phyloP scores from a whole-genome alignment of 495 filamentous ascomycete genomes.

The Aspergillus nanangensis region DNA sequence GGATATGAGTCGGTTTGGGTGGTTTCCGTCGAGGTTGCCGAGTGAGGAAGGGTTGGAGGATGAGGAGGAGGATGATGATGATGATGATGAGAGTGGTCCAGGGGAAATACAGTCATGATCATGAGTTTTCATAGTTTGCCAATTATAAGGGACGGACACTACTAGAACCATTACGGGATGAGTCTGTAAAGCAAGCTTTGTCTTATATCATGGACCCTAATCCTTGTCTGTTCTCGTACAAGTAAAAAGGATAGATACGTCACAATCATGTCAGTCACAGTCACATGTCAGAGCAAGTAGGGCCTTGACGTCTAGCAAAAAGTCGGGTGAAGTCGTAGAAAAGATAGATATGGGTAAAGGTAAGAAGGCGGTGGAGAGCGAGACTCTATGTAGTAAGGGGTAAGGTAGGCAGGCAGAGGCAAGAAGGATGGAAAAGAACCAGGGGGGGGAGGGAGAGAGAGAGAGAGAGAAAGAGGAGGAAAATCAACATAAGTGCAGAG shows the following conservation, averaged over 20 bases:
- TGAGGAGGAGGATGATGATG: conserved; percentile 5
- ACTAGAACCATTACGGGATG: too few species aligned
- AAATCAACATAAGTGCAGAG: conserved; percentile 1
- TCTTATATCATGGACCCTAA: background rate
- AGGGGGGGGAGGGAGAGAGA: background rate
- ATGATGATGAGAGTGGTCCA: conserved; percentile 1
- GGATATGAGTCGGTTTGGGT: conserved; percentile 63
- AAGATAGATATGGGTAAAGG: background rate
- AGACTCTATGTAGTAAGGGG: conserved; percentile 13
- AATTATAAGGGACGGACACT: too few species aligned
- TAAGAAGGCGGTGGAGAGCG: conserved; percentile 1
- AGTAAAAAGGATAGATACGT: background rate
- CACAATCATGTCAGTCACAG: background rate
- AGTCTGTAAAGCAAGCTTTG: background rate
- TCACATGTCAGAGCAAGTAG: background rate
- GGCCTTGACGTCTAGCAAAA: conserved; percentile 2
- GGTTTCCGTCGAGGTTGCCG: conserved; percentile 60
- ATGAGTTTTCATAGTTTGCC: background rate
- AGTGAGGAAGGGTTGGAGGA: conserved; percentile 26
- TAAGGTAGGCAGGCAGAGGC: background rate
- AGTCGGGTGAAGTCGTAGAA: background rate
- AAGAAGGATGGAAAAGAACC: conserved; percentile 3
- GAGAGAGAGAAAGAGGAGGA: conserved; percentile 1
- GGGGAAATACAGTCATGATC: background rate
- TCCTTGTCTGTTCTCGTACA: background rate